Evolutionary conservation across 495 filamentous ascomycete species (phyloP), one percentile per base, ranked within the genome.

Genomic region (Trichoderma gamsii): DNA sequence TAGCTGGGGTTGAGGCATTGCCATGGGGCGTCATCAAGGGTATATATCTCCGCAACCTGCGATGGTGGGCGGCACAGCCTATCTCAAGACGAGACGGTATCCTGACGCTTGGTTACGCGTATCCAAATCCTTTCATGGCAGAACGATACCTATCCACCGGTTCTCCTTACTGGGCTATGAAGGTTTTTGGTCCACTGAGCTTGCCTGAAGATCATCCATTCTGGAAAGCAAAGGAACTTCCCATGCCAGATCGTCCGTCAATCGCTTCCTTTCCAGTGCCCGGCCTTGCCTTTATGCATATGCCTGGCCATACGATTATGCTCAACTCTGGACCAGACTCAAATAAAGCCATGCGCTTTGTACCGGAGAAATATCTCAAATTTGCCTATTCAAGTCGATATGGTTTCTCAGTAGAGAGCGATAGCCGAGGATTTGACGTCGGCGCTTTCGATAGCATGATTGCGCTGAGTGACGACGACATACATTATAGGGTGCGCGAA

Each of bases 261-360:
- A 25, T 56, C 8, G n/a, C 51, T 11, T 21, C 51, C 8, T 56
- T 56, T 6, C 8, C 16, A 25, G 51, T 56, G 8, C 51, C 51
- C 3, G 51, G 51, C 51, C 51, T 56, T 56, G 51, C 21, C 9
- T 56, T 56, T n/a, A 56, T 56, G 51, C 51, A 56, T 25, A 56
- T n/a, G 51, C 51, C 51, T 56, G 51, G 51, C 4, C 51, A 56
- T 25, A 56, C 51, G n/a, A 56, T 56, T 9, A 56, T 56, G 51
- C 51, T 56, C 5, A 56, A 25, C 21, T 56, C 51, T 56, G 51
- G 51, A 25, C 51, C 51, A 11, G 51, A 56, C 21, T 56, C 51
- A 12, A 56, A 56, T 56, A 56, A 56, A 56, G 51, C 21, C n/a
- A 56, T 56, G 51, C 51, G 51, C 51, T 56, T 56, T 56, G 51